phyloP scores from a whole-genome alignment of 352 stramenopile genomes.

The Thalassiosira livingstoniorum region DNA sequence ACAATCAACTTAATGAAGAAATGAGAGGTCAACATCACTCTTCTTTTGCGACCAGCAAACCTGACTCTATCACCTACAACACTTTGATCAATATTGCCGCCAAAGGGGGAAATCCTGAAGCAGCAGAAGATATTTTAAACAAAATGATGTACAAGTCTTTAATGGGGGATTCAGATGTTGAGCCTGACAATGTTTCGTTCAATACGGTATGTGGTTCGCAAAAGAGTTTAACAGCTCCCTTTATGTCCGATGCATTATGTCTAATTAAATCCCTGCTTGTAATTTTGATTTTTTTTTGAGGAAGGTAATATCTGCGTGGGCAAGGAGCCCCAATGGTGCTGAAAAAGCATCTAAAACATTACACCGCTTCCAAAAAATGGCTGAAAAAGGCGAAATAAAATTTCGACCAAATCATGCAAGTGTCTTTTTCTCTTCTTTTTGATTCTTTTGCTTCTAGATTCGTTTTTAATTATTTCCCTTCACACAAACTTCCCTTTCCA shows the following conservation, averaged over 20 bases:
- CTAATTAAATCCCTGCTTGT: no score
- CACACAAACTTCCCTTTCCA: not conserved
- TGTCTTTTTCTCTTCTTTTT: not conserved
- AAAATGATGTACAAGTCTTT: constrained; percentile 44
- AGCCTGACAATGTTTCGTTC: constrained; percentile 46
- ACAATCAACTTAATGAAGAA: no score
- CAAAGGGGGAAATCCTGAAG: constrained; percentile 22
- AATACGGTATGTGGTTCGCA: constrained; percentile 59
- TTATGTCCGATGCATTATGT: no score
- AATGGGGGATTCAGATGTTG: constrained; percentile 28
- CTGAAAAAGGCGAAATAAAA: constrained; percentile 40
- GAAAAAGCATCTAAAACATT: constrained; percentile 41
- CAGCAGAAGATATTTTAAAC: constrained; percentile 46
- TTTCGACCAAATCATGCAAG: constrained; percentile 51
- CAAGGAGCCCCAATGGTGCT: constrained; percentile 12
- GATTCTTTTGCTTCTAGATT: no score
- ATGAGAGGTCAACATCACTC: no score
- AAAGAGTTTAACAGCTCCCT: no score
- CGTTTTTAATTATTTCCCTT: not conserved
- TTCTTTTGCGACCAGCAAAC: constrained; percentile 32
- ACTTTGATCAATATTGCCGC: constrained; percentile 61
- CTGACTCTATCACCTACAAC: constrained; percentile 70
- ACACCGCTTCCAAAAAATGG: constrained; percentile 43
- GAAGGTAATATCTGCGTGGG: constrained; percentile 51
- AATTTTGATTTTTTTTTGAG: constrained; percentile 6